Percentiles rank a stretch among this genome's conserved stretches.
phyloP scores from a whole-genome alignment of 2,329 filamentous ascomycete genomes.

The Pseudogymnoascus sp. region DNA sequence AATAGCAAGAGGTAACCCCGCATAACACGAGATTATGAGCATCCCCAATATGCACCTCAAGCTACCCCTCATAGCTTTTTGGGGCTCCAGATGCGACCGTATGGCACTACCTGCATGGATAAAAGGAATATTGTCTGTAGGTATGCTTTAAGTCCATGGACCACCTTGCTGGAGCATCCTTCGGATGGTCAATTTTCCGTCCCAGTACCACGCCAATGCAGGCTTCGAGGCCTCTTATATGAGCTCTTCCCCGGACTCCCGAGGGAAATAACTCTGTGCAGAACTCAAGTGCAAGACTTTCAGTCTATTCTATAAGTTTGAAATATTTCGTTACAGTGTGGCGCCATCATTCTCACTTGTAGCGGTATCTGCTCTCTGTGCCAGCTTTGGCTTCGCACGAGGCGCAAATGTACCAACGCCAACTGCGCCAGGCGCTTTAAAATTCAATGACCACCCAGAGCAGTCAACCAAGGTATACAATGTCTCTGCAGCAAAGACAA shows the following conservation, averaged over 20 bases:
- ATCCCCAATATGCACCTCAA: neutral
- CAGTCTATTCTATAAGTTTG: neutral
- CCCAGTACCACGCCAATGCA: neutral
- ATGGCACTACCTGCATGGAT: neutral
- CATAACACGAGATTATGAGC: neutral
- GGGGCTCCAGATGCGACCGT: neutral
- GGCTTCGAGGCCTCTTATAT: neutral
- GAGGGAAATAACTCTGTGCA: too few relatives aligned
- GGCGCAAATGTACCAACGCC: neutral
- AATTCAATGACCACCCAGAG: constrained; percentile 5
- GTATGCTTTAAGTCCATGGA: neutral
- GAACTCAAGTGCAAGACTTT: neutral
- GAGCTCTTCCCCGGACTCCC: neutral
- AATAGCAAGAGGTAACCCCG: neutral
- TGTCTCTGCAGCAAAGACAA: constrained; percentile 34
- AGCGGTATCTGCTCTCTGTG: neutral
- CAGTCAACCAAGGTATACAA: constrained; percentile 28
- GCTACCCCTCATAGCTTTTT: neutral
- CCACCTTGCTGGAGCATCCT: neutral
- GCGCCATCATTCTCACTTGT: neutral
- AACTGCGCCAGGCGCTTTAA: neutral
- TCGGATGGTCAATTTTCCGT: neutral
- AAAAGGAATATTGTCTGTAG: neutral
- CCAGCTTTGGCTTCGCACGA: neutral
- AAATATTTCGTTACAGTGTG: neutral